These are phyloP conservation scores for Aspergillus udagawae DNA, from an alignment of 2,329 filamentous ascomycete genomes.

Conservation along the genomic window DNA sequence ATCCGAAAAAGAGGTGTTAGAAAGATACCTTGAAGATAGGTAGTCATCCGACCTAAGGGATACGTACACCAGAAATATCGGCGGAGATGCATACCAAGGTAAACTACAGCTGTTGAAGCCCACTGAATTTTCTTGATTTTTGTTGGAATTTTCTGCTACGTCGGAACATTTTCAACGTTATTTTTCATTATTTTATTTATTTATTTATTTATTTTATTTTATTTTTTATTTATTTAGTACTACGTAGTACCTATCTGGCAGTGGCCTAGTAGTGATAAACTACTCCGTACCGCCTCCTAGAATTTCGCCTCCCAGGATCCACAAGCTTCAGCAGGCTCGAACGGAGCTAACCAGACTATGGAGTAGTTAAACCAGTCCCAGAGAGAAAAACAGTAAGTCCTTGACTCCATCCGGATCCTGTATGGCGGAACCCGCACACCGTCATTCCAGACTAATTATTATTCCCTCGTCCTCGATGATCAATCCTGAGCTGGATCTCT, in stretches of 20 bases:
- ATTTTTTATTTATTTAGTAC: too few species aligned
- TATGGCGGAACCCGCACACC: constrained; percentile 18
- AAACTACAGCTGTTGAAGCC: not conserved
- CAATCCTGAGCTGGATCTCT: constrained; percentile 9
- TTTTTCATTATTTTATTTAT: not conserved
- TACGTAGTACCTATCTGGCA: too few species aligned
- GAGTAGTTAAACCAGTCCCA: not conserved
- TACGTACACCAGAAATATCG: not conserved
- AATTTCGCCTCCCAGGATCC: not conserved
- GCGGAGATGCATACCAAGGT: not conserved
- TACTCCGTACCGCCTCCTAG: not conserved
- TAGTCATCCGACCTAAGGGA: not conserved
- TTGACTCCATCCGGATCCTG: not conserved
- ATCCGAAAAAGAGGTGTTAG: not conserved
- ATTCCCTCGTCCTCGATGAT: not conserved
- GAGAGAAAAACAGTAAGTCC: not conserved
- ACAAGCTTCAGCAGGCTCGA: not conserved
- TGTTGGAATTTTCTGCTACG: not conserved
- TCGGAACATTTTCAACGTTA: not conserved
- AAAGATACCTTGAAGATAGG: too few species aligned
- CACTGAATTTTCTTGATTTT: not conserved
- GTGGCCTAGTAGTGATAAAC: too few species aligned
- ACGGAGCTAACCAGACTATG: not conserved
- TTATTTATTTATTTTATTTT: not conserved
- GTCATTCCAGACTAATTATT: constrained; percentile 14